These are phyloP conservation scores for Fagus sylvatica DNA, from an alignment of 306 rosid species.

Conservation along the genomic window DNA sequence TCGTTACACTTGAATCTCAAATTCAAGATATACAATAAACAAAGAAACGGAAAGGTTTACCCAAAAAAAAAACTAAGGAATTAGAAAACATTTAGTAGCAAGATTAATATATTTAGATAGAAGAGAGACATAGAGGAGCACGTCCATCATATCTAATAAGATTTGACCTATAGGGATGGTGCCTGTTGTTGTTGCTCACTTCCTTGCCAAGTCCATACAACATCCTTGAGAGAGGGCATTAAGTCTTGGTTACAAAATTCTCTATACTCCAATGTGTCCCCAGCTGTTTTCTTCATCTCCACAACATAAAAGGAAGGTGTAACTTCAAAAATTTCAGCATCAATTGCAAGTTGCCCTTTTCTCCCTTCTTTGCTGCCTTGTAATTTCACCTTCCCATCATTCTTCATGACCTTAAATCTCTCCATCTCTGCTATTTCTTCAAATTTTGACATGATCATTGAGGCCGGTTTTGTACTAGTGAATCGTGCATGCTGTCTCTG, in stretches of 20 bases:
- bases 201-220: slow-evolving; percentile 65
- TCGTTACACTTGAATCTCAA: neutral
- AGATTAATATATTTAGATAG: slow-evolving; percentile 1
- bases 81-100: neutral
- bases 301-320: slow-evolving; percentile 58
- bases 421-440: slow-evolving; percentile 56
- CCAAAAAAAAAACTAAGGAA: neutral
- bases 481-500: slow-evolving; percentile 33
- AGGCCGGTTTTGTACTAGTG: slow-evolving; percentile 41
- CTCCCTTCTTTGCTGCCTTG: slow-evolving; percentile 51
- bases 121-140: neutral
- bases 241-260: slow-evolving; percentile 46
- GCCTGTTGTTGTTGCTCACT: slow-evolving; percentile 21
- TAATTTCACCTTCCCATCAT: slow-evolving; percentile 51
- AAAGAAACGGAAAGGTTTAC: neutral
- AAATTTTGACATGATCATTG: slow-evolving; percentile 51
- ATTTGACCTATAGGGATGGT: neutral
- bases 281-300: slow-evolving; percentile 62
- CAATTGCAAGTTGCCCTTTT: slow-evolving; percentile 55
- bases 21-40: neutral
- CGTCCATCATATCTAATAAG: slow-evolving; percentile 1
- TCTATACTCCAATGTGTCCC: slow-evolving; percentile 63
- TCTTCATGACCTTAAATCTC: slow-evolving; percentile 48
- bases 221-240: slow-evolving; percentile 55
- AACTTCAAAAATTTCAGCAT: slow-evolving; percentile 72